phyloP scores from a whole-genome alignment of 495 filamentous ascomycete genomes.

The Trichoderma asperelloides region DNA sequence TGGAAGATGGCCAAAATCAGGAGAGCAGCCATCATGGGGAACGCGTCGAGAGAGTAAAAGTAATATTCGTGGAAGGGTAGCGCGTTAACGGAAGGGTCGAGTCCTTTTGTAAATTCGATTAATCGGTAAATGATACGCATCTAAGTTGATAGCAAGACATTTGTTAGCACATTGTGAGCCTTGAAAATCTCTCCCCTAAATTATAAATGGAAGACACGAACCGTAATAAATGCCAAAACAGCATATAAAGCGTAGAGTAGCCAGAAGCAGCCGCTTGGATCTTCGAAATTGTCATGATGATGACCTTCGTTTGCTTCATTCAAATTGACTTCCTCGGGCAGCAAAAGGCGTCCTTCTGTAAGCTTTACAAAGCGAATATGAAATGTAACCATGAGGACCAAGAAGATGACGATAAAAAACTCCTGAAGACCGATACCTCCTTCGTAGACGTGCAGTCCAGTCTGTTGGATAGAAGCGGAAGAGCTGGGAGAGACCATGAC shows the following conservation, averaged over 20 bases:
- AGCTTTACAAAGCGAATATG: conserved; percentile 18
- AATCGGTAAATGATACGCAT: conserved; percentile 17
- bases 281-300: neutral
- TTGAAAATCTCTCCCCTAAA: neutral
- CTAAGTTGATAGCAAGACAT: neutral
- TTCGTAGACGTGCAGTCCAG: conserved; percentile 52
- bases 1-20: conserved; percentile 40
- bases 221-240: neutral
- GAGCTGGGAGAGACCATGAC: conserved; percentile 25
- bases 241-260: neutral
- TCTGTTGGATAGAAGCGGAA: conserved; percentile 15
- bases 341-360: neutral
- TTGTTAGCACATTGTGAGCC: neutral
- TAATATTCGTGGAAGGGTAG: conserved; percentile 46
- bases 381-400: conserved; percentile 37
- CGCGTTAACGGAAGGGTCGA: conserved; percentile 23
- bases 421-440: conserved; percentile 53
- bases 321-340: neutral
- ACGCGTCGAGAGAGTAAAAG: conserved; percentile 46
- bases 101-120: conserved; percentile 41
- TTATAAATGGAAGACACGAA: neutral
- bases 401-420: conserved; percentile 48
- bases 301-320: neutral
- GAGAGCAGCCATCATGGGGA: conserved; percentile 48
- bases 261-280: neutral